These are phyloP conservation scores for Ceriops zippeliana DNA, from an alignment of 345 rosid genomes.

Conservation along the genomic window DNA sequence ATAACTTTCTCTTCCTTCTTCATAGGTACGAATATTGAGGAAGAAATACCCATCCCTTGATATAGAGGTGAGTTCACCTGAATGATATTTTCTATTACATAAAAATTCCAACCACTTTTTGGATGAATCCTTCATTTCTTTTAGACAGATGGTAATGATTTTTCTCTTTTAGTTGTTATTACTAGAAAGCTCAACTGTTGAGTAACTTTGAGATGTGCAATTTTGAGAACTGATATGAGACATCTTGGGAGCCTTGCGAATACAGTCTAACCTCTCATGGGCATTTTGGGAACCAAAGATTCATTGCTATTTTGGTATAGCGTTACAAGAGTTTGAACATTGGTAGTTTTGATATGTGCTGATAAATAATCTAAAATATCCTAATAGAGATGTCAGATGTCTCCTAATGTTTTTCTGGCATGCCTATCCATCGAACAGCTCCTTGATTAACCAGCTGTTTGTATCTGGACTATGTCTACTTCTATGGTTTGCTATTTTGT, in stretches of 20 bases:
- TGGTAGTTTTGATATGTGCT: no score
- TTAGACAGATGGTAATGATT: not conserved
- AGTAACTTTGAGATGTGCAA: not conserved
- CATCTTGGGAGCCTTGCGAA: no score
- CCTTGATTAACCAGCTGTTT: no score
- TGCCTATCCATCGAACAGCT: no score
- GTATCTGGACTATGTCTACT: no score
- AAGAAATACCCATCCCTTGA: conserved; percentile 70
- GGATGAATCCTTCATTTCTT: not conserved
- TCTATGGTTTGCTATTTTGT: not conserved
- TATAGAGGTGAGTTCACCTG: conserved; percentile 54
- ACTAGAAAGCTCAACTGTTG: not conserved
- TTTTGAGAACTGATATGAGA: not conserved
- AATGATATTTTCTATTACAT: not conserved
- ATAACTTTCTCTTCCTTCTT: conserved; percentile 4
- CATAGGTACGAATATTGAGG: conserved; percentile 60
- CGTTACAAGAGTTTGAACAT: no score
- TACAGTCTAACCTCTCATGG: no score
- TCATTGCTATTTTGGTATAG: no score
- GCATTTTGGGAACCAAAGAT: no score
- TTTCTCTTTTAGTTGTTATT: not conserved
- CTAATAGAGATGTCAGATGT: no score
- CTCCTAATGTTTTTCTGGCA: no score
- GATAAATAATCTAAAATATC: no score
- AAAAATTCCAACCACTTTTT: not conserved